Conservation (phyloP, 2,329 filamentous ascomycete genomes). For the Pochonia chlamydosporia region DNA sequence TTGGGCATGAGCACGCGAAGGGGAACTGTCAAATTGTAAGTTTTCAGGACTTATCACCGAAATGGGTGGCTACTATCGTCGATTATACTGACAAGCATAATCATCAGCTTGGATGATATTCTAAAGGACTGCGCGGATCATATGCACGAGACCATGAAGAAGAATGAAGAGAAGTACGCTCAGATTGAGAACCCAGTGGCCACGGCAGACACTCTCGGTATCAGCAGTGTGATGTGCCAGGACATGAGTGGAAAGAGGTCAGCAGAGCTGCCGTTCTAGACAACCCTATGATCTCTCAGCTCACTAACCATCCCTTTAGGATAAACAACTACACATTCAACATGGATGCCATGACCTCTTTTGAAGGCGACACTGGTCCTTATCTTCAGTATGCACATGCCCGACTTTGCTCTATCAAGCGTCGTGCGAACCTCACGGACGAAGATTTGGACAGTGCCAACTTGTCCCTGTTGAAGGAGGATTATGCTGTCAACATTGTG, state of each 20-base stretch:
- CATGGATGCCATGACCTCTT: constrained; percentile 75
- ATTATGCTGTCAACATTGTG: constrained; percentile 67
- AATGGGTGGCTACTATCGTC: not conserved
- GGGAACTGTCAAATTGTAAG: constrained; percentile 65
- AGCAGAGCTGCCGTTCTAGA: constrained; percentile 16
- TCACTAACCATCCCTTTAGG: constrained; percentile 23
- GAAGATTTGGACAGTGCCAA: constrained; percentile 59
- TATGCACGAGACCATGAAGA: constrained; percentile 97
- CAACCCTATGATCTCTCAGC: not conserved
- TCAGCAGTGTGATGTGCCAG: constrained; percentile 95
- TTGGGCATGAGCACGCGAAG: constrained; percentile 65
- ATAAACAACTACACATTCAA: constrained; percentile 68
- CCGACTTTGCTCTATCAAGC: constrained; percentile 60
- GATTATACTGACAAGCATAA: constrained; percentile 1
- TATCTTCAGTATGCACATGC: constrained; percentile 82
- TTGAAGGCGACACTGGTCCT: constrained; percentile 79
- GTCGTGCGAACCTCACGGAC: constrained; percentile 45
- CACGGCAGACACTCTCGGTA: constrained; percentile 83
- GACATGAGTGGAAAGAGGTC: constrained; percentile 94
- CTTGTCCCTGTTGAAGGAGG: constrained; percentile 61
- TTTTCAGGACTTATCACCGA: not conserved
- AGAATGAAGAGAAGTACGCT: constrained; percentile 83
- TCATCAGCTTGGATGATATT: constrained; percentile 12
- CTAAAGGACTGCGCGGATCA: constrained; percentile 70
- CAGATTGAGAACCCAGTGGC: constrained; percentile 80